phyloP scores from a whole-genome alignment of 208 protist species.

The Porcisia hertigi region DNA sequence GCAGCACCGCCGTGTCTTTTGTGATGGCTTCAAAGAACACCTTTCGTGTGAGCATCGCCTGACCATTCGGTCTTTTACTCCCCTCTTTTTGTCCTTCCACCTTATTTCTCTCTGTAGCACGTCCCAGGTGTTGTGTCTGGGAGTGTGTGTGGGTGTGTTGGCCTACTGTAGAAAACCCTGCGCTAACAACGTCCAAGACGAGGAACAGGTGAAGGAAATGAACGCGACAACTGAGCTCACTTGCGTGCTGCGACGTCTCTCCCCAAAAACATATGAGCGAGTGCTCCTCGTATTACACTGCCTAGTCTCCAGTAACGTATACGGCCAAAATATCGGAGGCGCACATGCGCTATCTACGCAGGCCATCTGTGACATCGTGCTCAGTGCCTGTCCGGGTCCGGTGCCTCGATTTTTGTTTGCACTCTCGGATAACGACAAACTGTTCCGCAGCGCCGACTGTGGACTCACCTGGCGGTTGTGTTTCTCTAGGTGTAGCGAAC shows the following conservation, averaged over 20 bases:
- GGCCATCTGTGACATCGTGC: conserved; percentile 30
- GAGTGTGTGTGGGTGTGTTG: background rate
- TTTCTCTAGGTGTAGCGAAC: conserved; percentile 22
- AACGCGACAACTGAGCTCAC: conserved; percentile 28
- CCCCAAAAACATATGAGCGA: conserved; percentile 27
- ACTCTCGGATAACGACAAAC: conserved; percentile 43
- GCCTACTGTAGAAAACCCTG: background rate
- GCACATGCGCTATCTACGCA: conserved; percentile 18
- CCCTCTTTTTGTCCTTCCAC: background rate
- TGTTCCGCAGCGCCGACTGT: conserved; percentile 70
- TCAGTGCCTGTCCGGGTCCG: conserved; percentile 33
- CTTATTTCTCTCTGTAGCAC: background rate
- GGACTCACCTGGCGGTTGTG: conserved; percentile 55
- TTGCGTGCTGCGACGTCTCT: conserved; percentile 44
- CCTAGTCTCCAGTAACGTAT: conserved; percentile 7
- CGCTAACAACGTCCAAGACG: background rate
- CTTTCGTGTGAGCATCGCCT: background rate
- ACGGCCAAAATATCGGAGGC: background rate
- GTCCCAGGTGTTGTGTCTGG: background rate
- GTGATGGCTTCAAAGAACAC: background rate
- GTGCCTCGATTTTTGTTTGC: conserved; percentile 68
- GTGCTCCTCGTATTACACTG: conserved; percentile 34
- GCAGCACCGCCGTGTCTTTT: background rate
- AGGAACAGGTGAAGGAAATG: conserved; percentile 13
- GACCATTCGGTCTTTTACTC: background rate